Conservation (phyloP, 2,329 filamentous ascomycete genomes). For the Clarireedia hainanense region DNA sequence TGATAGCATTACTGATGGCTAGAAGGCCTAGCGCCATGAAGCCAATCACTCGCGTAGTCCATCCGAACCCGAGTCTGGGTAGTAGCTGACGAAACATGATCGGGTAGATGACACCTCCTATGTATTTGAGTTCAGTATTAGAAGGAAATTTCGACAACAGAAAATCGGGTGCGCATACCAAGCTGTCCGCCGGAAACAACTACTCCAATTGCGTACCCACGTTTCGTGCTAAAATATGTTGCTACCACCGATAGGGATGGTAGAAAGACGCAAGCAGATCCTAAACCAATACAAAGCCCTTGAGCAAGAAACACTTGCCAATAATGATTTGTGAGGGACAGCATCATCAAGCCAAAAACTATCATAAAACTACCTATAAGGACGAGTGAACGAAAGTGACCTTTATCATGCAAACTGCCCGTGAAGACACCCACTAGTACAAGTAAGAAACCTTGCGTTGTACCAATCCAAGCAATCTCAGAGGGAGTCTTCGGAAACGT, state of each 20-base stretch:
- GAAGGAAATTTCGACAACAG: not conserved
- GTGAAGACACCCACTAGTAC: not conserved
- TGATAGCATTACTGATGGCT: constrained; percentile 19
- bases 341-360: constrained; percentile 22
- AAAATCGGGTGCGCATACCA: constrained; percentile 32
- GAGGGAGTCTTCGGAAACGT: not conserved
- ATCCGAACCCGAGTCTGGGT: constrained; percentile 22
- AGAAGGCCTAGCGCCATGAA: constrained; percentile 19
- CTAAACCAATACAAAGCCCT: constrained; percentile 49
- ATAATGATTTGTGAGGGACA: constrained; percentile 26
- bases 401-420: not conserved
- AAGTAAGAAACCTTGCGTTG: not conserved
- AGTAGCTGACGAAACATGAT: constrained; percentile 32
- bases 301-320: constrained; percentile 30
- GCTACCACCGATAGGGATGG: constrained; percentile 72
- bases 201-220: constrained; percentile 80
- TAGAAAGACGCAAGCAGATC: constrained; percentile 74
- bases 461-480: not conserved
- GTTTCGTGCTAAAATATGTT: constrained; percentile 69
- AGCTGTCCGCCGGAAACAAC: constrained; percentile 64
- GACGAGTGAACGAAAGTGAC: not conserved
- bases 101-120: constrained; percentile 59
- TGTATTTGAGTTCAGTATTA: not conserved
- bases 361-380: not conserved
- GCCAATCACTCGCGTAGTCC: constrained; percentile 22